These are phyloP conservation scores for Dactylellina cionopaga DNA, from an alignment of 2,329 filamentous ascomycete genomes.

Conservation along the genomic window DNA sequence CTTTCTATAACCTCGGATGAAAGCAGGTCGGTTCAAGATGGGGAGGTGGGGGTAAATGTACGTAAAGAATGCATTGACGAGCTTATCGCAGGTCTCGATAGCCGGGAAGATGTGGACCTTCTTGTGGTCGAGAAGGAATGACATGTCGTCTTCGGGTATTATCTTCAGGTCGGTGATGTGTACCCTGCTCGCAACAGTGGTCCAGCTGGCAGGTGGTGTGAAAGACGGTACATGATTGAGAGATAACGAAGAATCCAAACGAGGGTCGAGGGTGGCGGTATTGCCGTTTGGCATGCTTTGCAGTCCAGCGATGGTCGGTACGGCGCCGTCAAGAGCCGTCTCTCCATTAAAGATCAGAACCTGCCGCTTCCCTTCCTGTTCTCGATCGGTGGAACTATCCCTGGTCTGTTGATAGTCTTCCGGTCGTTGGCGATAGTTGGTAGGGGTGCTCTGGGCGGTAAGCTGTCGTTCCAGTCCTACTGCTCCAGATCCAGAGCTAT, in stretches of 20 bases:
- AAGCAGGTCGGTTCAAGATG: constrained; percentile 40
- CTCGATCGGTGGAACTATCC: constrained; percentile 42
- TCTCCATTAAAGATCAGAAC: constrained; percentile 51
- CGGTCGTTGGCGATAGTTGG: constrained; percentile 30
- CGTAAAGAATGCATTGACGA: constrained; percentile 42
- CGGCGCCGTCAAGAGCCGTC: constrained; percentile 47
- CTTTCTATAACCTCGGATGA: constrained; percentile 46
- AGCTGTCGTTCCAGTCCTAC: constrained; percentile 41
- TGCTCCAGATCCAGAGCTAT: constrained; percentile 27
- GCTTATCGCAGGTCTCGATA: constrained; percentile 39
- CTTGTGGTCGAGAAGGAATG: constrained; percentile 44
- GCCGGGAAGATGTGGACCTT: constrained; percentile 47
- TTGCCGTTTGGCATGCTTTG: constrained; percentile 49
- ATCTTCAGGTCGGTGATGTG: constrained; percentile 46
- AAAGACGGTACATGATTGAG: constrained; percentile 41
- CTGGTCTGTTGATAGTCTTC: constrained; percentile 45
- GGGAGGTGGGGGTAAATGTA: constrained; percentile 50
- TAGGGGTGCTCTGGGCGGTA: constrained; percentile 40
- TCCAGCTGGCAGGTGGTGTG: constrained; percentile 34
- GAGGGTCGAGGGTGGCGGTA: constrained; percentile 34
- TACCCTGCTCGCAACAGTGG: constrained; percentile 23
- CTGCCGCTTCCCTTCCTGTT: constrained; percentile 48
- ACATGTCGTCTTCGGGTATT: constrained; percentile 41
- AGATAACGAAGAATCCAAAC: constrained; percentile 42
- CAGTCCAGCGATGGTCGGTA: constrained; percentile 47